These are phyloP conservation scores for Phytopythium boreale DNA, from an alignment of 352 stramenopile genomes.

Conservation along the genomic window DNA sequence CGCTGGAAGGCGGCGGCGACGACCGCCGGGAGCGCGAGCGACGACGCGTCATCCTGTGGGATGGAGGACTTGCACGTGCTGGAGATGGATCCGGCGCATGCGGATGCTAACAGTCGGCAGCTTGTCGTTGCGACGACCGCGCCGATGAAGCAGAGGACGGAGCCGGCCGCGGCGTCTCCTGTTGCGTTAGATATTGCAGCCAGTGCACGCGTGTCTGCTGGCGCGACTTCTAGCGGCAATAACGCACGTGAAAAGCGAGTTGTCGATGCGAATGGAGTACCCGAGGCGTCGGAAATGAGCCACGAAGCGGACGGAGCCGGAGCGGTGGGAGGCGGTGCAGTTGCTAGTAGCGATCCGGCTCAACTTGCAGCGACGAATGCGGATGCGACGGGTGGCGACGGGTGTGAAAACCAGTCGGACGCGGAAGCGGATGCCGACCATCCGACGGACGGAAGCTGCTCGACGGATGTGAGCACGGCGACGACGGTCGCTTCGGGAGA, in stretches of 20 bases:
- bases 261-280: not conserved
- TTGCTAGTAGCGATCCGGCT: not conserved
- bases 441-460: not conserved
- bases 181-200: not conserved
- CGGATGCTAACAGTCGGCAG: not conserved
- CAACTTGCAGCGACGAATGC: not conserved
- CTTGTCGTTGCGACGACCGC: not conserved
- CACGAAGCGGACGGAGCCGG: not conserved
- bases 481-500: not conserved
- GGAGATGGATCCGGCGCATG: not conserved
- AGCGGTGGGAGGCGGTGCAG: not conserved
- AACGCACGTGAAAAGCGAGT: not conserved
- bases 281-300: not conserved
- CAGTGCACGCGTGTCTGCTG: not conserved
- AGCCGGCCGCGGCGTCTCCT: not conserved
- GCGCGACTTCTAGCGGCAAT: not conserved
- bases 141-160: no score
- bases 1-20: not conserved
- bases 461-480: slow-evolving; percentile 1
- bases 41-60: not conserved
- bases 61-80: not conserved
- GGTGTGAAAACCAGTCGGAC: not conserved
- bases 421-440: not conserved
- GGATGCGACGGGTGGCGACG: not conserved
- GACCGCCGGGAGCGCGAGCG: not conserved